Evolutionary conservation across 495 filamentous ascomycete genomes (phyloP).

Genomic region (Cairneyella variabilis): DNA sequence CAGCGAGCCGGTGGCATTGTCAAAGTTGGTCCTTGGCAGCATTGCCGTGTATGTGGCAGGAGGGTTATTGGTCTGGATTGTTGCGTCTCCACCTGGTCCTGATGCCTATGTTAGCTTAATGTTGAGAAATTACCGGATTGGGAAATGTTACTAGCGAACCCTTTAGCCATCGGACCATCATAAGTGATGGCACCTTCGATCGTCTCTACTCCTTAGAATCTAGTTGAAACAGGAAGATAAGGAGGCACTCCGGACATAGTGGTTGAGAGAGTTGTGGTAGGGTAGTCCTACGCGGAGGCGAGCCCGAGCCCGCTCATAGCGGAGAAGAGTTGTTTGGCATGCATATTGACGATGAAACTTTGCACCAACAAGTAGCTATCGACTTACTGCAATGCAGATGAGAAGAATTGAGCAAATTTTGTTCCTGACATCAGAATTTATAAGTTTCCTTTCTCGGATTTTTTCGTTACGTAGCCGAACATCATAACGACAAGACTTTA

Average conservation of each 20-base stretch:
- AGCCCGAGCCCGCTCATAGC: neutral
- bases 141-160: neutral
- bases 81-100: neutral
- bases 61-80: neutral
- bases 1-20: constrained; percentile 39
- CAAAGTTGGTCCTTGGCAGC: constrained; percentile 48
- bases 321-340: neutral
- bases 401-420: neutral
- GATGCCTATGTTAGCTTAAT: neutral
- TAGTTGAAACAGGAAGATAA: neutral
- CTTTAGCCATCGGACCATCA: neutral
- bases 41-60: constrained; percentile 45
- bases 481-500: no score
- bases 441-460: no score
- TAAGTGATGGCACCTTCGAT: neutral
- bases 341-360: no score
- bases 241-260: neutral
- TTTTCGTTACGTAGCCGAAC: no score
- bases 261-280: neutral
- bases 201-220: neutral
- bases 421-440: no score
- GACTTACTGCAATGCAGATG: no score
- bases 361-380: no score
- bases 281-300: neutral
- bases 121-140: neutral